Evolutionary conservation across 2,329 filamentous ascomycete species (phyloP).

Genomic region (Calonectria hawksworthii): DNA sequence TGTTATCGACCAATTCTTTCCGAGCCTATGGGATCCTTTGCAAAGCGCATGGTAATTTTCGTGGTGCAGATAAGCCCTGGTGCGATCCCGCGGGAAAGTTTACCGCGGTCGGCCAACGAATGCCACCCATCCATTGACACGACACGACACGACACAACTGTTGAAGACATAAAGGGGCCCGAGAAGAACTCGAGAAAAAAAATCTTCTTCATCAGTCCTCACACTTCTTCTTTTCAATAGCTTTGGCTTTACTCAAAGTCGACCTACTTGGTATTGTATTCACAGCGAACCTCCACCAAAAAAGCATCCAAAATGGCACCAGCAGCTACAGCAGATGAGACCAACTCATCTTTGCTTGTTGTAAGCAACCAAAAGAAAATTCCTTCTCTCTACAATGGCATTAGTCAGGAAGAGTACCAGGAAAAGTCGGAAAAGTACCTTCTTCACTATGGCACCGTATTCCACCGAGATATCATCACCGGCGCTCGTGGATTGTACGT

Average conservation of each 20-base stretch:
- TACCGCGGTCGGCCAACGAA: constrained; percentile 10
- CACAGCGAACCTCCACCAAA: neutral
- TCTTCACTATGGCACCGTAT: constrained; percentile 44
- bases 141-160: neutral
- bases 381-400: constrained; percentile 37
- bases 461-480: constrained; percentile 55
- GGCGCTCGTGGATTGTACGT: constrained; percentile 60
- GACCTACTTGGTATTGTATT: neutral
- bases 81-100: constrained; percentile 21
- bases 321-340: constrained; percentile 27
- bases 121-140: neutral
- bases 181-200: neutral
- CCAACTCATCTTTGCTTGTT: constrained; percentile 13
- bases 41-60: constrained; percentile 49
- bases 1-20: constrained; percentile 52
- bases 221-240: neutral
- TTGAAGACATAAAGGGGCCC: constrained; percentile 4
- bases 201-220: neutral
- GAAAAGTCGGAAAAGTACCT: constrained; percentile 43
- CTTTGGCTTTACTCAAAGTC: neutral
- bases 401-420: constrained; percentile 39
- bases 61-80: constrained; percentile 4
- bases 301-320: constrained; percentile 40
- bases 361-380: constrained; percentile 21
- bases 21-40: constrained; percentile 53